Conservation (phyloP, 2,329 filamentous ascomycete genomes). For the Fusarium stilboides region DNA sequence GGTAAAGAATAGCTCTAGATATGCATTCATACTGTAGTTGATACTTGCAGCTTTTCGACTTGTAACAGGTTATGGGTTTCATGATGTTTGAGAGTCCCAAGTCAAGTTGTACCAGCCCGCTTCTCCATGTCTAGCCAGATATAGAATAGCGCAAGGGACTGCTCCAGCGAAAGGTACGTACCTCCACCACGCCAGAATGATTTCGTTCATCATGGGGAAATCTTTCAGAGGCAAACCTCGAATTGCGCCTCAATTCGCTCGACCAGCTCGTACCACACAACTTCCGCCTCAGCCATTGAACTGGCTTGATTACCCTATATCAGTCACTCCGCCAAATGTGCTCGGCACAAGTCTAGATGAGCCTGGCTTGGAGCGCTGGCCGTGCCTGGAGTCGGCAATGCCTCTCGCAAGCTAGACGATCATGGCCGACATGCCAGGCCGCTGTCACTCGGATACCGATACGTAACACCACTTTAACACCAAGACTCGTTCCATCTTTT, state of each 20-base stretch:
- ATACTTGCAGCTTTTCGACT: no score
- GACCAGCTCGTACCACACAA: conserved; percentile 13
- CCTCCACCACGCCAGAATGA: conserved; percentile 26
- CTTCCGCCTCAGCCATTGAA: conserved; percentile 18
- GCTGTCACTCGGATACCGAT: conserved; percentile 18
- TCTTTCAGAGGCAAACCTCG: conserved; percentile 17
- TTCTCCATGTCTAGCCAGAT: not conserved
- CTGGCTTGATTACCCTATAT: conserved; percentile 7
- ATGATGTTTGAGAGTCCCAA: not conserved
- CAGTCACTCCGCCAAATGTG: conserved; percentile 40
- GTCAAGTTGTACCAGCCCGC: not conserved
- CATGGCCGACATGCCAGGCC: conserved; percentile 33
- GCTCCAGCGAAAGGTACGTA: conserved; percentile 26
- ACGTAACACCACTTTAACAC: not conserved
- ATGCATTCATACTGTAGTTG: no score
- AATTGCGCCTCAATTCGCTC: conserved; percentile 15
- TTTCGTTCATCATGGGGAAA: conserved; percentile 40
- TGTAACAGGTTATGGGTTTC: not conserved
- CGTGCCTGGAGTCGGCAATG: conserved; percentile 58
- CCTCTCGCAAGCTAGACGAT: conserved; percentile 43
- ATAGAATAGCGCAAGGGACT: conserved; percentile 9
- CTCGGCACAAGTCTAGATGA: conserved; percentile 52
- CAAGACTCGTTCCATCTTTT: conserved; percentile 1
- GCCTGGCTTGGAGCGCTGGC: conserved; percentile 56
- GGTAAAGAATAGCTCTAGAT: no score